Percentiles rank a stretch among this genome's conserved stretches.
Evolutionary conservation across 257 asterid species (phyloP).

Genomic region (Gynochthodes officinalis): DNA sequence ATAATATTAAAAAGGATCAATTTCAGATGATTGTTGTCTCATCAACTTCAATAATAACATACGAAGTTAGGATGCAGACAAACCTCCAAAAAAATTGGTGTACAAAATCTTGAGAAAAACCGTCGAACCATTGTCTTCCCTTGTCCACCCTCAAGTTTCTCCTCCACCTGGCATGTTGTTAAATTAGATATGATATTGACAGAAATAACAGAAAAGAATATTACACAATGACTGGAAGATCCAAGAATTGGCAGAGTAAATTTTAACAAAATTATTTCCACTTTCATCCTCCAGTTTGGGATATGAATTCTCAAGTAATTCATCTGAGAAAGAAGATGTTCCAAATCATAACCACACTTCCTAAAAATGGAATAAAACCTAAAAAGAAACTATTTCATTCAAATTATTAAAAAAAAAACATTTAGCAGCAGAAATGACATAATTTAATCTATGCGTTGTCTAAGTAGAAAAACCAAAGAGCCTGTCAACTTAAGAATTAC

Average conservation of each 20-base stretch:
- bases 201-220: not conserved
- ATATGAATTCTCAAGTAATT: not conserved
- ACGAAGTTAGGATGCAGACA: not conserved
- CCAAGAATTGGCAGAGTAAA: not conserved
- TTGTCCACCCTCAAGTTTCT: constrained; percentile 84
- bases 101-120: constrained; percentile 75
- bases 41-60: not conserved
- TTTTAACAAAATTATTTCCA: not conserved
- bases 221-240: not conserved
- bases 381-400: not conserved
- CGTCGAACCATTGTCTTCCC: constrained; percentile 70
- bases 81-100: constrained; percentile 91
- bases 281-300: not conserved
- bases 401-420: not conserved
- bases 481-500: not conserved
- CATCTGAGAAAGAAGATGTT: not conserved
- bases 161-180: constrained; percentile 57
- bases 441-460: not conserved
- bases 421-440: not conserved
- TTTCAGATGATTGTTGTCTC: not conserved
- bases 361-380: not conserved
- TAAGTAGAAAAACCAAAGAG: not conserved
- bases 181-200: constrained; percentile 3
- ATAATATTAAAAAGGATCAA: not conserved
- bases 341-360: not conserved